phyloP scores from a whole-genome alignment of 2,329 filamentous ascomycete species.

The Furcasterigmium furcatum region DNA sequence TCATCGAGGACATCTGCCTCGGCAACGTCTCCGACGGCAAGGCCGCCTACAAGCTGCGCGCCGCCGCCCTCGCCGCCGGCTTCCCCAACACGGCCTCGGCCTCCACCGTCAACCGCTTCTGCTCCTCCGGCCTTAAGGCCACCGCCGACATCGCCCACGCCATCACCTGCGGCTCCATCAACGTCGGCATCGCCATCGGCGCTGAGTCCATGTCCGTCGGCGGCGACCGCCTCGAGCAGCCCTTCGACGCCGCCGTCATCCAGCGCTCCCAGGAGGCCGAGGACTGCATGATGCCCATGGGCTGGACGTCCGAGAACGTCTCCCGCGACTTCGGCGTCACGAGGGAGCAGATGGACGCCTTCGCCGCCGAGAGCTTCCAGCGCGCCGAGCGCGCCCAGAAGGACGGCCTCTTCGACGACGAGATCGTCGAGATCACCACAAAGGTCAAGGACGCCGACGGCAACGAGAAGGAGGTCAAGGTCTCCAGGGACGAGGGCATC shows the following conservation, averaged over 20 bases:
- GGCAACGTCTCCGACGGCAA: conserved; percentile 89
- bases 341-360: conserved; percentile 78
- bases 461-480: conserved; percentile 70
- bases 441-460: conserved; percentile 82
- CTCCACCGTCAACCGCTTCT: conserved; percentile 90
- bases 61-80: conserved; percentile 84
- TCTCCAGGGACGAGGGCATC: conserved; percentile 87
- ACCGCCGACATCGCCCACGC: conserved; percentile 92
- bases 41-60: conserved; percentile 87
- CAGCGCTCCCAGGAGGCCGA: conserved; percentile 68
- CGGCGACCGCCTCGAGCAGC: conserved; percentile 65
- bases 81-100: conserved; percentile 87
- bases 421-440: conserved; percentile 86
- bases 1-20: conserved; percentile 87
- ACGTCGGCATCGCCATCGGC: conserved; percentile 82
- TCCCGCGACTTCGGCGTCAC: conserved; percentile 84
- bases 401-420: conserved; percentile 85
- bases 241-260: conserved; percentile 76
- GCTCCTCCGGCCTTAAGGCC: conserved; percentile 92
- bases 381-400: conserved; percentile 89
- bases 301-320: conserved; percentile 96
- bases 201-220: conserved; percentile 83
- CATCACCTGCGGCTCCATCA: conserved; percentile 77
- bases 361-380: conserved; percentile 82
- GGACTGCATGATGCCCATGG: conserved; percentile 95